Evolutionary conservation across 208 protist species (phyloP).

Genomic region (Naegleria fowleri): DNA sequence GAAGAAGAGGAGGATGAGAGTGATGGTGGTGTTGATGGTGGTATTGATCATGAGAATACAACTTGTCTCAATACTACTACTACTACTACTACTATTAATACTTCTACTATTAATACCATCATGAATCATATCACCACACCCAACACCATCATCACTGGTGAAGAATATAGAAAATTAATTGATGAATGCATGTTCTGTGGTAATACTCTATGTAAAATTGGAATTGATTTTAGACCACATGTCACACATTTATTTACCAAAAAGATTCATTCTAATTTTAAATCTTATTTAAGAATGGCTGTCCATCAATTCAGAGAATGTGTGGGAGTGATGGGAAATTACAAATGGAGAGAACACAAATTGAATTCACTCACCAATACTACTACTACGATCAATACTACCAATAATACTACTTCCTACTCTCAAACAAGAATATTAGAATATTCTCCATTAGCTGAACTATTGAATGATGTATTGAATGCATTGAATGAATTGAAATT

Average conservation of each 20-base stretch:
- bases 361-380: too few relatives aligned
- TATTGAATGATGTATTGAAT: conserved; percentile 12
- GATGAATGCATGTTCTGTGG: background rate
- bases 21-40: too few relatives aligned
- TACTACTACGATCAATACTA: background rate
- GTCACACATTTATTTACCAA: background rate
- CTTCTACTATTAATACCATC: background rate
- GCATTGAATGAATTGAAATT: conserved; percentile 11
- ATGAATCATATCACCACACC: background rate
- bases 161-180: conserved; percentile 3
- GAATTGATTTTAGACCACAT: conserved; percentile 1
- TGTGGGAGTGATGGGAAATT: background rate
- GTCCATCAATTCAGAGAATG: background rate
- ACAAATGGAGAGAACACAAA: background rate
- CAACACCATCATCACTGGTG: background rate
- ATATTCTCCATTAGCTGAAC: background rate
- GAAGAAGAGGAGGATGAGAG: too few relatives aligned
- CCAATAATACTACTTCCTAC: background rate
- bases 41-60: too few relatives aligned
- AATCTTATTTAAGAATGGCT: background rate
- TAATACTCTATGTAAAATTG: background rate
- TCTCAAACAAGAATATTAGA: background rate
- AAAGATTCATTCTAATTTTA: background rate
- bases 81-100: background rate
- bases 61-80: background rate